Evolutionary conservation across 371 early-diverging fungal species (phyloP).

Genomic region (Mortierella sp.): DNA sequence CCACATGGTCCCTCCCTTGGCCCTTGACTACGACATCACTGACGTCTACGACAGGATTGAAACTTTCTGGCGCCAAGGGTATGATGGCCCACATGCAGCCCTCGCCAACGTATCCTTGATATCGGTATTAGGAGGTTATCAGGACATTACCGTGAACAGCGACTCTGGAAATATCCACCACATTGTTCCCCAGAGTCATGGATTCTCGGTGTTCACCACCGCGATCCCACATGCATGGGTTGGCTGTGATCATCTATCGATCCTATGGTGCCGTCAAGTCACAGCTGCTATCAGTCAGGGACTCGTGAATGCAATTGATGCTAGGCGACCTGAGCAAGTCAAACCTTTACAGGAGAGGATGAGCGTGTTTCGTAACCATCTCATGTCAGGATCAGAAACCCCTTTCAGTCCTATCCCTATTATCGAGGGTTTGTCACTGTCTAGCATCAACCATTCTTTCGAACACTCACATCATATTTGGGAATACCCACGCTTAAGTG

Average conservation of each 20-base stretch:
- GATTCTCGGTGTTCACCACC: constrained; percentile 85
- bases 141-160: constrained; percentile 88
- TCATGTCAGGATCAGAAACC: constrained; percentile 70
- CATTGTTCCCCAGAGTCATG: constrained; percentile 74
- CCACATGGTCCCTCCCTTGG: constrained; percentile 85
- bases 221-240: constrained; percentile 90
- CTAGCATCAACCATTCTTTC: constrained; percentile 15
- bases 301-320: constrained; percentile 73
- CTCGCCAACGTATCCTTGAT: constrained; percentile 71
- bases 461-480: constrained; percentile 11
- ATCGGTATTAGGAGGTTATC: constrained; percentile 91
- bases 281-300: constrained; percentile 54
- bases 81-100: constrained; percentile 2
- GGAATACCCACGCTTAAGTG: constrained; percentile 10
- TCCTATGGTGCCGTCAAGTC: constrained; percentile 94
- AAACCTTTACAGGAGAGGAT: constrained; percentile 70
- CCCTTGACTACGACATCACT: constrained; percentile 79
- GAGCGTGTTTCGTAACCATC: constrained; percentile 63
- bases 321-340: constrained; percentile 67
- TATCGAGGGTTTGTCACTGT: constrained; percentile 2
- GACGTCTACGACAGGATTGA: constrained; percentile 77
- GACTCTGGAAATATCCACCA: constrained; percentile 78
- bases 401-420: background rate
- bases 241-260: constrained; percentile 86
- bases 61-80: constrained; percentile 68